Evolutionary conservation across 257 asterid genomes (phyloP), one percentile per base, ranked within the genome.

Genomic region (Nyctanthes arbortristis): DNA sequence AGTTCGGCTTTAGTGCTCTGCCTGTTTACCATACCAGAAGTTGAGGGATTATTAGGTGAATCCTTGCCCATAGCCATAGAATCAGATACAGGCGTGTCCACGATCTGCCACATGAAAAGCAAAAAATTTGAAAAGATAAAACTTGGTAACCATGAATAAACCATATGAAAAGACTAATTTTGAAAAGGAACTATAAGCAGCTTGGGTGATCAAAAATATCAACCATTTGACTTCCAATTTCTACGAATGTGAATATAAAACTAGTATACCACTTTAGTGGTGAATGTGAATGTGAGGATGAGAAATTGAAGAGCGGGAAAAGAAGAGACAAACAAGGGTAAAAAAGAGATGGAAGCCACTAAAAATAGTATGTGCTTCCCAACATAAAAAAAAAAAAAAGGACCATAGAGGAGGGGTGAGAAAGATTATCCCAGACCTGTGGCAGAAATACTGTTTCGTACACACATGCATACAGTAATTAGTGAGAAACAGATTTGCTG

Each of bases 41-140:
- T 68, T 61, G 91, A 76, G 33, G 88, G 83, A 20, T 77, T 81
- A 68, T 67, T 79, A 13, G 81, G 77, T 69, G 86, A 74, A 63
- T 79, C 84, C 83, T 82, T 86, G 75, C 56, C 78, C 8, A 52
- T 56, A 62, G 77, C 72, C 76, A 61, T 37, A 68, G 87, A 71
- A 75, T 75, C 77, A 54, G 84, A 70, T 59, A 84, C 77, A 72
- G 85, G 77, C 22, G 83, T 73, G 71, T 87, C 90, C 81, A 80
- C 69, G 58, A 75, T 78, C 99, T 93, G 86, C 70, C 57, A 33
- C 74, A 27, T 12, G 16, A 56, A 40, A 5, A 60, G 1, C 27
- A 2, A 22, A 10, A 10, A 35, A 47, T 57, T 37, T 35, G 24
- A 65, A 68, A 70, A 75, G 30, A 34, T 63, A 68, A n/a, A 12